Base-by-base conservation (phyloP, 2,329 filamentous ascomycete species). In the Metarhizium anisopliae region DNA sequence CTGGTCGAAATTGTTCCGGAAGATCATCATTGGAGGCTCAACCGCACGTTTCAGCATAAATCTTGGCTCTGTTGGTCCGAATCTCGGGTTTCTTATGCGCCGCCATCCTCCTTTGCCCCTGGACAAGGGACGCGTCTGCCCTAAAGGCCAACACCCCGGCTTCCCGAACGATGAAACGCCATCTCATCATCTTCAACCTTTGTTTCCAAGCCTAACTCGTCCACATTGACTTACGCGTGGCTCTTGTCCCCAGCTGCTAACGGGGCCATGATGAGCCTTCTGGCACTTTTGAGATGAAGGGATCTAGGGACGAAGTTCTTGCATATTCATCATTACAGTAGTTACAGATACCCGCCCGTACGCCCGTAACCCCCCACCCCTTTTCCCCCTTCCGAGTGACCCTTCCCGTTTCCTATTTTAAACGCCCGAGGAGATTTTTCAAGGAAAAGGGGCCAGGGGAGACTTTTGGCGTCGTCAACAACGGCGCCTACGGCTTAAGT, bases 401-500 rank as follows among this genome's bases (percentile, higher is more conserved):
- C 38, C 38, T 40, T 6, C 11, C n/a, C 38, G 13, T 14, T 40
- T 14, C 4, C 3, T 4, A 25, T 25, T 25, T 25, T 25, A 25
- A 25, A 25, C 25, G 25, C 25, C 4, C 4, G 3, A 4, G 25
- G 25, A 25, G 3, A 25, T 25, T 25, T 25, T 25, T 25, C 42
- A 6, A 18, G n/a, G 7, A 20, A 18, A 45, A 10, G 16, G 20
- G 7, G 16, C 5, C 18, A 10, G 8, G 16, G n/a, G 6, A 10
- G 42, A 20, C n/a, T 7, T 20, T 45, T 10, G 40, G 40, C 42
- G 7, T 20, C n/a, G 6, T 3, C 42, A 3, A 45, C 6, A 6
- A 18, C 18, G 18, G 45, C 45, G 45, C 45, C 6, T 29, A 49
- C 10, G 45, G 45, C 45, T 16, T 25, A 16, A 16, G 60, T 61